A percentile compares a stretch with the other conserved stretches of the same genome.
Conservation (phyloP, 345 rosid species). For the Camelina neglecta region DNA sequence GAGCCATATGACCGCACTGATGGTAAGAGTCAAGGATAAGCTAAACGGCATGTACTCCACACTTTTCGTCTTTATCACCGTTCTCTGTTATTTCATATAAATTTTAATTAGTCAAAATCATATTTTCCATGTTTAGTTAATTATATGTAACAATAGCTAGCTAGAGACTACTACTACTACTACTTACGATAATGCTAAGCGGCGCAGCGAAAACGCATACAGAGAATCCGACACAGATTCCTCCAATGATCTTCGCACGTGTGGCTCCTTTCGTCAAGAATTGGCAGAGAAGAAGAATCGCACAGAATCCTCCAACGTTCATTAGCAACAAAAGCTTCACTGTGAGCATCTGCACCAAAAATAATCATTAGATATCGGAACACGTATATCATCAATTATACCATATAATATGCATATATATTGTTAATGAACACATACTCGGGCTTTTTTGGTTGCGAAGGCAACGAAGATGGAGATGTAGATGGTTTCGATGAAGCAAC, state of each 20-base stretch:
- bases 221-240: conserved; percentile 57
- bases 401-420: background rate
- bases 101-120: conserved; percentile 6
- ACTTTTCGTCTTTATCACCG: conserved; percentile 57
- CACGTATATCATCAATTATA: background rate
- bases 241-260: conserved; percentile 58
- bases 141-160: conserved; percentile 1
- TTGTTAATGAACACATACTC: conserved; percentile 49
- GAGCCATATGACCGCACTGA: conserved; percentile 65
- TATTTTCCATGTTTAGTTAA: background rate
- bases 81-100: conserved; percentile 40
- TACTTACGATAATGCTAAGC: conserved; percentile 60
- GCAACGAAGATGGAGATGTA: conserved; percentile 61
- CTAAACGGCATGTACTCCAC: conserved; percentile 76
- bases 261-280: conserved; percentile 51
- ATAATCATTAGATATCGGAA: background rate
- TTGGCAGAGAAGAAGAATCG: conserved; percentile 51
- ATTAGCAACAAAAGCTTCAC: conserved; percentile 55
- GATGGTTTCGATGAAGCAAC: conserved; percentile 65
- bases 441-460: conserved; percentile 57
- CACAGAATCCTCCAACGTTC: conserved; percentile 56
- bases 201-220: conserved; percentile 70
- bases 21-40: conserved; percentile 57
- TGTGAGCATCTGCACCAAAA: conserved; percentile 51
- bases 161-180: background rate